Conservation (phyloP, 2,329 filamentous ascomycete genomes). For the Claviceps quebecensis region DNA sequence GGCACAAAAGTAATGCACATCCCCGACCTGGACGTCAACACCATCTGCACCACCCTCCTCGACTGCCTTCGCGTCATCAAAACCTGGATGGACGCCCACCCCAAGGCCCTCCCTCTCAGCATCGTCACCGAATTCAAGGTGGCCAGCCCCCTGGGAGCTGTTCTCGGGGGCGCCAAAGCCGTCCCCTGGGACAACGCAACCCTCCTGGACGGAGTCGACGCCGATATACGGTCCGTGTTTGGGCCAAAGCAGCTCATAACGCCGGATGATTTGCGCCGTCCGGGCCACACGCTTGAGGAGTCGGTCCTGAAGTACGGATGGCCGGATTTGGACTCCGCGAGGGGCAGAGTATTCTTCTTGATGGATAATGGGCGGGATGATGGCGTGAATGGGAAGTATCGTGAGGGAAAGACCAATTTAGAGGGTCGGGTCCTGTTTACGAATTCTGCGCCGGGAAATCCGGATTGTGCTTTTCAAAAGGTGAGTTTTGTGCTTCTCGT, state of each 20-base stretch:
- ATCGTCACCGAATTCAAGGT: slow-evolving; percentile 37
- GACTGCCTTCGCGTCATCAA: slow-evolving; percentile 29
- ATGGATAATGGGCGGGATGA: slow-evolving; percentile 34
- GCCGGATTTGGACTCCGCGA: slow-evolving; percentile 28
- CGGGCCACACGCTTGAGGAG: slow-evolving; percentile 28
- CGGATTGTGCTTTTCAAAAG: slow-evolving; percentile 34
- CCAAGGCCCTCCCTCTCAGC: slow-evolving; percentile 29
- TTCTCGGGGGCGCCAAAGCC: slow-evolving; percentile 20
- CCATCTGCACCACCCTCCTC: slow-evolving; percentile 30
- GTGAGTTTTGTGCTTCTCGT: slow-evolving; percentile 4
- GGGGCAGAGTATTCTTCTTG: slow-evolving; percentile 33
- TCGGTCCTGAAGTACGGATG: slow-evolving; percentile 32
- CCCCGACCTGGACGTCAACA: slow-evolving; percentile 32
- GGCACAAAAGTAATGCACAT: slow-evolving; percentile 37
- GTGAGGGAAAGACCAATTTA: slow-evolving; percentile 15
- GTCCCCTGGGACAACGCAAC: slow-evolving; percentile 28
- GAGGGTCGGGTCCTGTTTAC: slow-evolving; percentile 34
- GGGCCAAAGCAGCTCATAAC: slow-evolving; percentile 25
- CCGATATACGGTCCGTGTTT: slow-evolving; percentile 32
- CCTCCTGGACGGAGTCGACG: slow-evolving; percentile 28
- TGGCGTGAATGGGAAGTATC: slow-evolving; percentile 25
- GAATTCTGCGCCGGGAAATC: slow-evolving; percentile 28
- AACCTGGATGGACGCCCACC: slow-evolving; percentile 28
- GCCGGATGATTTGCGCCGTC: slow-evolving; percentile 30
- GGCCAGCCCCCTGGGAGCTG: slow-evolving; percentile 10